Percentiles rank a stretch among this genome's conserved stretches.
phyloP scores from a whole-genome alignment of 495 filamentous ascomycete genomes.

The Xylaria telfairii region DNA sequence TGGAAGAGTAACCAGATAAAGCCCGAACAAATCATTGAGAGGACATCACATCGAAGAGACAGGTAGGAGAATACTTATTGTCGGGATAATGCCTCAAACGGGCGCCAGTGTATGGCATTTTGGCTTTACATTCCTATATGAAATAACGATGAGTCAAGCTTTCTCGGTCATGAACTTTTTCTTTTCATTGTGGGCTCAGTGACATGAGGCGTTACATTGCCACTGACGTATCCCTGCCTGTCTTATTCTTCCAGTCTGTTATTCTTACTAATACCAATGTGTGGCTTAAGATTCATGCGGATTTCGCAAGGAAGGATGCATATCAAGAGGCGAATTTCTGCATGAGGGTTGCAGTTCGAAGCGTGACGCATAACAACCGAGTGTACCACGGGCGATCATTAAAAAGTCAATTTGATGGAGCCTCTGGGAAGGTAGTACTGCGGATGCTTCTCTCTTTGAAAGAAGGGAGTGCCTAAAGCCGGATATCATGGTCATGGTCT shows the following conservation, averaged over 20 bases:
- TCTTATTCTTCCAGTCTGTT: conserved; percentile 1
- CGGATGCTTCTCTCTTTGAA: background rate
- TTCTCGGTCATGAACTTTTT: background rate
- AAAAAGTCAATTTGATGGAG: conserved; percentile 6
- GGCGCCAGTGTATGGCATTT: background rate
- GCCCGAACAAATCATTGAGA: background rate
- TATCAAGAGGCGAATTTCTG: conserved; percentile 13
- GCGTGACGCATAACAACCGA: conserved; percentile 2
- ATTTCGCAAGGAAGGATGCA: conserved; percentile 8
- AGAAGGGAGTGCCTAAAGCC: background rate
- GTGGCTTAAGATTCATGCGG: background rate
- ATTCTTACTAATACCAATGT: background rate
- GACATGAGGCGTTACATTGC: conserved; percentile 23
- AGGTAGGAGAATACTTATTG: background rate
- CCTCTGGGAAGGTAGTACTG: background rate
- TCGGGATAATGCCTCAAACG: background rate
- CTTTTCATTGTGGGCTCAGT: background rate
- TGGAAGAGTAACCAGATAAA: background rate
- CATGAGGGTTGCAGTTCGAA: conserved; percentile 15
- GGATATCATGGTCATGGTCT: conserved; percentile 1
- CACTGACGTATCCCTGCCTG: conserved; percentile 3
- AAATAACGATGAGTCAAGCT: conserved; percentile 8
- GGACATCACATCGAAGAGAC: background rate
- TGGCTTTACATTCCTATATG: background rate
- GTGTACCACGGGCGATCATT: background rate